Conservation (phyloP, 306 rosid genomes). For the Rosa rugosa region DNA sequence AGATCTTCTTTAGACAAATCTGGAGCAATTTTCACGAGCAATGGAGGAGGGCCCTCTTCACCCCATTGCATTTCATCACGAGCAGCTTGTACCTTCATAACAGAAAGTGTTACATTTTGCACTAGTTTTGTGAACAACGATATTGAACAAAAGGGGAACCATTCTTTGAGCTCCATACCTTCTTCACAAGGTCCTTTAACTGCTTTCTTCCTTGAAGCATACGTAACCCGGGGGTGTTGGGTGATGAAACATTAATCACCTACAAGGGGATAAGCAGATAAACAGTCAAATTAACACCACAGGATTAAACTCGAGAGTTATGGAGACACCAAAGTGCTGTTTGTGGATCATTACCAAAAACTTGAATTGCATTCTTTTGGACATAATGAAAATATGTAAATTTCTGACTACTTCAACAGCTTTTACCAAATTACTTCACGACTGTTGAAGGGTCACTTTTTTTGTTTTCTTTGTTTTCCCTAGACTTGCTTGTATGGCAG, state of each 20-base stretch:
- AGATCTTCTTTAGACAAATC: slow-evolving; percentile 97
- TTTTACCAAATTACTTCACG: neutral
- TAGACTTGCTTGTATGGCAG: neutral
- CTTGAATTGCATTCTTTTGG: neutral
- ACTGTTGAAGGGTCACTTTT: neutral
- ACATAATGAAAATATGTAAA: neutral
- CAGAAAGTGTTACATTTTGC: slow-evolving; percentile 25
- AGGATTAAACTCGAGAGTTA: neutral
- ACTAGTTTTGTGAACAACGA: slow-evolving; percentile 7
- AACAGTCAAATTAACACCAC: slow-evolving; percentile 2
- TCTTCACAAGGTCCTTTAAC: slow-evolving; percentile 88
- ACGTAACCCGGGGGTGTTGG: slow-evolving; percentile 98
- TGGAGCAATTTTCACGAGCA: slow-evolving; percentile 98
- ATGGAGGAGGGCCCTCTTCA: slow-evolving; percentile 98
- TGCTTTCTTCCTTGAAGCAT: slow-evolving; percentile 99
- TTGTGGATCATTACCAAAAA: neutral
- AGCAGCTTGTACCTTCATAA: slow-evolving; percentile 84
- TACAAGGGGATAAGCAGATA: slow-evolving; percentile 28
- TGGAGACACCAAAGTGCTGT: neutral
- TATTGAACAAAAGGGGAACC: slow-evolving; percentile 4
- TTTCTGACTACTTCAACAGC: neutral
- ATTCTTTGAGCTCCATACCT: slow-evolving; percentile 54
- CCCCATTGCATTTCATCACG: slow-evolving; percentile 99
- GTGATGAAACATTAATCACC: slow-evolving; percentile 99
- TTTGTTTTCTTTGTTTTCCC: neutral